Evolutionary conservation across 352 stramenopile genomes (phyloP).

Genomic region (Phytophthora brassicae): DNA sequence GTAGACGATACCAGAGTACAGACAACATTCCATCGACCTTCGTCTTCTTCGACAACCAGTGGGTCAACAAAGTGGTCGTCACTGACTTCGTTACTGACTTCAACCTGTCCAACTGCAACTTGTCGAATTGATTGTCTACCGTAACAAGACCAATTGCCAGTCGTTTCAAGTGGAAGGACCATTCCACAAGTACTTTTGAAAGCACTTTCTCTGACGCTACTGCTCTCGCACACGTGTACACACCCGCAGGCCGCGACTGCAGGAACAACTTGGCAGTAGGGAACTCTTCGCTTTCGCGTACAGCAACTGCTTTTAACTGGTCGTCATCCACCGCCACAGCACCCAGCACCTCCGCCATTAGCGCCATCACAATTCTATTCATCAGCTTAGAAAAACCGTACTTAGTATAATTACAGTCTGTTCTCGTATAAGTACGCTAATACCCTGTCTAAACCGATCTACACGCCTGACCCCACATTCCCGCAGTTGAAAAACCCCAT

Average conservation of each 20-base stretch:
- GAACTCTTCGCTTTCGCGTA: conserved; percentile 12
- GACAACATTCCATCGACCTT: conserved; percentile 60
- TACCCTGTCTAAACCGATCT: neutral
- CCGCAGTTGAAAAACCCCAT: too few species aligned
- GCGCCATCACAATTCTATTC: conserved; percentile 12
- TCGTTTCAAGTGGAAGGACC: conserved; percentile 61
- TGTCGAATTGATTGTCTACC: conserved; percentile 7
- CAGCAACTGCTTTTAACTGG: neutral
- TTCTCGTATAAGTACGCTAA: neutral
- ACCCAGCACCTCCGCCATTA: conserved; percentile 17
- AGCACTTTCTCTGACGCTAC: conserved; percentile 7
- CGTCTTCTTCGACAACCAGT: conserved; percentile 8
- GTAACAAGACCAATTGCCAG: conserved; percentile 33
- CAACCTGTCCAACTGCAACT: conserved; percentile 18
- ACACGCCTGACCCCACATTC: conserved; percentile 19
- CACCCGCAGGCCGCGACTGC: conserved; percentile 40
- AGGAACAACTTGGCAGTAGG: conserved; percentile 58
- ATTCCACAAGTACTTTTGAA: conserved; percentile 38
- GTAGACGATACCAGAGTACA: conserved; percentile 51
- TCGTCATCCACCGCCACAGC: neutral
- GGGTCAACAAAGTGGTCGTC: conserved; percentile 6
- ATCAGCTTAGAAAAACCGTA: conserved; percentile 4
- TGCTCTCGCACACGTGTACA: conserved; percentile 69
- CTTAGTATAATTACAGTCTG: neutral
- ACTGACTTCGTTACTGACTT: conserved; percentile 15